Evolutionary conservation across 2,329 filamentous ascomycete genomes (phyloP).

Genomic region (Pyrenophora graminea): DNA sequence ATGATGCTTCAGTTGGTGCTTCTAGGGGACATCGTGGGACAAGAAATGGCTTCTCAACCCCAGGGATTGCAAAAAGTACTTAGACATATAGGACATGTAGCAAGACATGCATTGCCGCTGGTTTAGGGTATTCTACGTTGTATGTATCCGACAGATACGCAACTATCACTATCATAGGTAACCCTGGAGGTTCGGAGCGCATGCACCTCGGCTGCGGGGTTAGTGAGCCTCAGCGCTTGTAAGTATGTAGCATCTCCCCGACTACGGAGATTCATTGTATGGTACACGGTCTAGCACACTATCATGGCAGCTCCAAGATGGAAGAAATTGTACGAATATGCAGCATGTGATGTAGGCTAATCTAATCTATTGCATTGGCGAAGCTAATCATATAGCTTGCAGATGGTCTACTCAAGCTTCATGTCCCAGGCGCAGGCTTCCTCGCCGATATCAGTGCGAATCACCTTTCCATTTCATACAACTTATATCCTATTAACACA

Average conservation of each 20-base stretch:
- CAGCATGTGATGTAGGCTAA: slow-evolving; percentile 40
- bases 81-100: too few species aligned
- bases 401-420: slow-evolving; percentile 72
- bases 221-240: not conserved
- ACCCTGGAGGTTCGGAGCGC: not conserved
- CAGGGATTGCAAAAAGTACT: too few species aligned
- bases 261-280: not conserved
- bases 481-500: slow-evolving; percentile 1
- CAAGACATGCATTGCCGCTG: too few species aligned
- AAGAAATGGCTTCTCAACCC: too few species aligned
- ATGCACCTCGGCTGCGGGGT: slow-evolving; percentile 15
- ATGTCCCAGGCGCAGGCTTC: slow-evolving; percentile 68
- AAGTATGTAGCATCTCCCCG: not conserved
- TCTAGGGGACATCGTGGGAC: too few species aligned
- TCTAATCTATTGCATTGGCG: not conserved
- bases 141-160: too few species aligned
- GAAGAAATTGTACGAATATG: slow-evolving; percentile 39
- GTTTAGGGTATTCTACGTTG: too few species aligned
- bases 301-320: slow-evolving; percentile 34
- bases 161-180: too few species aligned
- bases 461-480: slow-evolving; percentile 25
- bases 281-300: not conserved
- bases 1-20: too few species aligned
- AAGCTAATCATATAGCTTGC: slow-evolving; percentile 49
- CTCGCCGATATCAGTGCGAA: slow-evolving; percentile 63